phyloP scores from a whole-genome alignment of 208 protist genomes.

The Eutreptiella sp. region DNA sequence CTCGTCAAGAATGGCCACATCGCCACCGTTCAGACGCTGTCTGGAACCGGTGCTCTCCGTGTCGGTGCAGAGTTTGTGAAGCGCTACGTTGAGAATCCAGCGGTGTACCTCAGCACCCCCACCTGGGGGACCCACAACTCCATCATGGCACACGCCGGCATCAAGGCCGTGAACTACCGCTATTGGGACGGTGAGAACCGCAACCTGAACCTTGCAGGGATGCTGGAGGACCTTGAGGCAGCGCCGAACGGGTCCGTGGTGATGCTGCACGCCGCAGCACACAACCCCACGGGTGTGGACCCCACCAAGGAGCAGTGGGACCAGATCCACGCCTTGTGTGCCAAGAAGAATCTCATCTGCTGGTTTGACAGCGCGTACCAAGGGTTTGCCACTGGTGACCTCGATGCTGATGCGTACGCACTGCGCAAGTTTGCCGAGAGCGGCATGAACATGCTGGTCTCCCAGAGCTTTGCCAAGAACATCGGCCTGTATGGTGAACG shows the following conservation, averaged over 20 bases:
- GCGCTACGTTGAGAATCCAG: slow-evolving; percentile 36
- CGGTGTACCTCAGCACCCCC: slow-evolving; percentile 67
- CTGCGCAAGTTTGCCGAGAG: slow-evolving; percentile 58
- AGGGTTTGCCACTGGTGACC: slow-evolving; percentile 90
- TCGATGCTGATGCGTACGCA: slow-evolving; percentile 83
- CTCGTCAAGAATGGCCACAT: slow-evolving; percentile 48
- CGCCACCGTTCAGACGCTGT: slow-evolving; percentile 68
- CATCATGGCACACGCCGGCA: slow-evolving; percentile 55
- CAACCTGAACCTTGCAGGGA: slow-evolving; percentile 70
- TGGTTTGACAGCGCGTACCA: slow-evolving; percentile 94
- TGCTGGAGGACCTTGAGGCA: slow-evolving; percentile 56
- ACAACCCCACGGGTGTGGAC: slow-evolving; percentile 98
- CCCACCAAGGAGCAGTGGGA: slow-evolving; percentile 89
- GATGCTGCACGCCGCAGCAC: slow-evolving; percentile 93
- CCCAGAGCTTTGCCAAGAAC: slow-evolving; percentile 96
- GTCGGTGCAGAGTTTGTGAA: slow-evolving; percentile 57
- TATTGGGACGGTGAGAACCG: slow-evolving; percentile 64
- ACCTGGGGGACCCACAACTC: slow-evolving; percentile 77
- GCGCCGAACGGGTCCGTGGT: slow-evolving; percentile 82
- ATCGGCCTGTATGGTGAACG: slow-evolving; percentile 95
- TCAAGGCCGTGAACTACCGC: slow-evolving; percentile 54
- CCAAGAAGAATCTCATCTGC: slow-evolving; percentile 45
- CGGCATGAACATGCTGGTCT: slow-evolving; percentile 70
- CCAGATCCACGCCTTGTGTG: slow-evolving; percentile 38
- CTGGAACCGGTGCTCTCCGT: slow-evolving; percentile 75